A percentile compares a stretch with the other conserved stretches of the same genome.
Conservation (phyloP, 371 early-diverging fungal species). For the Batkoa obscura region DNA sequence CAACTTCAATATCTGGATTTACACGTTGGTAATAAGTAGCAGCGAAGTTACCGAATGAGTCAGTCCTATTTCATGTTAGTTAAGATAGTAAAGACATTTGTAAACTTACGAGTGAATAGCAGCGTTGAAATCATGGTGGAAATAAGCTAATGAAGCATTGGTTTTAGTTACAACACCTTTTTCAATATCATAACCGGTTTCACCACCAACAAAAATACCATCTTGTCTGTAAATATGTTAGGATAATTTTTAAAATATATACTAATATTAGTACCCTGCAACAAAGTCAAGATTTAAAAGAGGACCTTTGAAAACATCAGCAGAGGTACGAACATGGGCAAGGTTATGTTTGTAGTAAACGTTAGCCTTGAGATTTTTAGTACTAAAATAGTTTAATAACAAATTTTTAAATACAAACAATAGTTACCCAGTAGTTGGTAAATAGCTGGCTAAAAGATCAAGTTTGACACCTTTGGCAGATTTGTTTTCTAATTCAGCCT, state of each 20-base stretch:
- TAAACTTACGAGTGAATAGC: conserved; percentile 67
- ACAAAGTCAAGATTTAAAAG: conserved; percentile 51
- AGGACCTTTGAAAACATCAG: conserved; percentile 70
- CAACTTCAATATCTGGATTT: conserved; percentile 75
- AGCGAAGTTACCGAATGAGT: conserved; percentile 45
- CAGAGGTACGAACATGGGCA: conserved; percentile 41
- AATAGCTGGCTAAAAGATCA: conserved; percentile 33
- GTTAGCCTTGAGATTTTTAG: conserved; percentile 51
- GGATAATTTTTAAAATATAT: neutral
- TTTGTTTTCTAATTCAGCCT: conserved; percentile 85
- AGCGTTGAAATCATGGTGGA: conserved; percentile 67
- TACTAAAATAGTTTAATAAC: conserved; percentile 11
- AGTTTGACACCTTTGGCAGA: conserved; percentile 74
- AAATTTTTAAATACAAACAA: neutral
- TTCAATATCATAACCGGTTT: conserved; percentile 76
- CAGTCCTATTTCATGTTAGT: conserved; percentile 9
- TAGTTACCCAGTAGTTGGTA: conserved; percentile 20
- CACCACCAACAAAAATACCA: conserved; percentile 78
- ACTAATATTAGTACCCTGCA: conserved; percentile 18
- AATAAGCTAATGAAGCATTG: conserved; percentile 70
- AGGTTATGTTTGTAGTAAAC: conserved; percentile 71
- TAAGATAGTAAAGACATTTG: conserved; percentile 40
- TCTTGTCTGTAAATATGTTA: conserved; percentile 28
- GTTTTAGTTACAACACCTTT: conserved; percentile 70
- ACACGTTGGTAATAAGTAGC: conserved; percentile 94